phyloP scores from a whole-genome alignment of 2,329 filamentous ascomycete genomes.

The Neopestalotiopsis sp. region DNA sequence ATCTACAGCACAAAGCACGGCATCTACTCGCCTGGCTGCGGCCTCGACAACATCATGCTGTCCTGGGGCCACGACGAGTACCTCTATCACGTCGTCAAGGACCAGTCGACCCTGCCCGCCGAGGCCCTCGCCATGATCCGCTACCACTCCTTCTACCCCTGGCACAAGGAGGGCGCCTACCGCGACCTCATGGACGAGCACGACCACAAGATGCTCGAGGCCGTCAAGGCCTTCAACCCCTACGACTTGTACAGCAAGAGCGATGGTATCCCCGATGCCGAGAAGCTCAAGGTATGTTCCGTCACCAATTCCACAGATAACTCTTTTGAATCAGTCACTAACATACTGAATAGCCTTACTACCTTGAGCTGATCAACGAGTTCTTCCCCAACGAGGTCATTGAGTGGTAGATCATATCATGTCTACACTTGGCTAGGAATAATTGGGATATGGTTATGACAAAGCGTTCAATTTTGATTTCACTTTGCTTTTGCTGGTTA shows the following conservation, averaged over 20 bases:
- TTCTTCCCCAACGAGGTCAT: conserved; percentile 73
- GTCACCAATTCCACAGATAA: neutral
- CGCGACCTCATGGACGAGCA: conserved; percentile 81
- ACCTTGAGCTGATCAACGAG: conserved; percentile 75
- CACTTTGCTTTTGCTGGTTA: neutral
- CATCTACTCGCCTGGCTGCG: conserved; percentile 80
- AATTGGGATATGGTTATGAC: neutral
- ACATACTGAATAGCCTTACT: conserved; percentile 62
- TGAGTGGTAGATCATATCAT: conserved; percentile 58
- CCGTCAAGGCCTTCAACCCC: conserved; percentile 86
- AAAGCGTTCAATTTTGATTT: conserved; percentile 11
- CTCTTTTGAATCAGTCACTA: conserved; percentile 13
- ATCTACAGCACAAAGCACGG: conserved; percentile 79
- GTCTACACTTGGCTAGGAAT: neutral
- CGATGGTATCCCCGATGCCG: conserved; percentile 76
- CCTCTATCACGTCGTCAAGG: conserved; percentile 84
- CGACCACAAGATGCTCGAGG: conserved; percentile 79
- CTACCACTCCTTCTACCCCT: conserved; percentile 92
- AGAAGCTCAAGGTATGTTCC: conserved; percentile 72
- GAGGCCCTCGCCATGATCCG: conserved; percentile 92
- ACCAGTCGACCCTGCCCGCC: conserved; percentile 76
- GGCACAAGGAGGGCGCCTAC: conserved; percentile 85
- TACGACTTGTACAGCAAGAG: conserved; percentile 94
- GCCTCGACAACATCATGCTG: conserved; percentile 86
- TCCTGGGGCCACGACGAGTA: conserved; percentile 92